Conservation (phyloP, 306 rosid genomes). For the Glycyrrhiza uralensis region DNA sequence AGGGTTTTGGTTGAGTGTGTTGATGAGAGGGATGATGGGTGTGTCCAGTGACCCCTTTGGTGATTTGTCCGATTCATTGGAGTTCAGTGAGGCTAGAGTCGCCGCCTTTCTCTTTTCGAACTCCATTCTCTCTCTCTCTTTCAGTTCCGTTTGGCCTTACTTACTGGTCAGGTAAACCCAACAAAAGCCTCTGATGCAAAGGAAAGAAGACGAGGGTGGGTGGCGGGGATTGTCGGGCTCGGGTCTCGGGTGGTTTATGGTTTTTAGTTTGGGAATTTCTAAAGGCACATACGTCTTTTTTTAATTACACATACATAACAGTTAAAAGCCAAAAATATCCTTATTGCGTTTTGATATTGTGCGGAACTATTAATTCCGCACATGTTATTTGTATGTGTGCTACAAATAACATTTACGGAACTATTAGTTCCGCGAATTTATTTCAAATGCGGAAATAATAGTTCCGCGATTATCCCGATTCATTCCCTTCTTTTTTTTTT, state of each 20-base stretch:
- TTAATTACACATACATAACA: too few relatives aligned
- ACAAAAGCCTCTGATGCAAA: conserved; percentile 23
- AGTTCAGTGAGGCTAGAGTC: conserved; percentile 54
- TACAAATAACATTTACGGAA: too few relatives aligned
- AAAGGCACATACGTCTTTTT: too few relatives aligned
- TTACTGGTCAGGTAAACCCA: conserved; percentile 3
- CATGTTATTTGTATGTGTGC: too few relatives aligned
- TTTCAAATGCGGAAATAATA: too few relatives aligned
- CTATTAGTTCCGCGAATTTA: too few relatives aligned
- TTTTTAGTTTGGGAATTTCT: too few relatives aligned
- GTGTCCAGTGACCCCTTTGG: conserved; percentile 77
- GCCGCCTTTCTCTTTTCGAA: conserved; percentile 79
- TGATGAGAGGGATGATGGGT: conserved; percentile 73
- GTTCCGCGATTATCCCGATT: too few relatives aligned
- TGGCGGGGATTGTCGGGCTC: neutral
- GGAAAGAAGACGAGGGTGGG: neutral
- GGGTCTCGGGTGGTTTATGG: neutral
- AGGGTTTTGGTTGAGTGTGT: conserved; percentile 61
- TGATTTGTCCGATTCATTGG: conserved; percentile 67
- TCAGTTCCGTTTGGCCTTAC: neutral
- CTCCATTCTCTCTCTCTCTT: conserved; percentile 36
- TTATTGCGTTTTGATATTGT: too few relatives aligned
- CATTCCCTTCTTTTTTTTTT: too few relatives aligned
- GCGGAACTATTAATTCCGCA: too few relatives aligned
- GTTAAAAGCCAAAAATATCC: too few relatives aligned